Evolutionary conservation across 306 rosid genomes (phyloP).

Genomic region (Fragaria ananassa): DNA sequence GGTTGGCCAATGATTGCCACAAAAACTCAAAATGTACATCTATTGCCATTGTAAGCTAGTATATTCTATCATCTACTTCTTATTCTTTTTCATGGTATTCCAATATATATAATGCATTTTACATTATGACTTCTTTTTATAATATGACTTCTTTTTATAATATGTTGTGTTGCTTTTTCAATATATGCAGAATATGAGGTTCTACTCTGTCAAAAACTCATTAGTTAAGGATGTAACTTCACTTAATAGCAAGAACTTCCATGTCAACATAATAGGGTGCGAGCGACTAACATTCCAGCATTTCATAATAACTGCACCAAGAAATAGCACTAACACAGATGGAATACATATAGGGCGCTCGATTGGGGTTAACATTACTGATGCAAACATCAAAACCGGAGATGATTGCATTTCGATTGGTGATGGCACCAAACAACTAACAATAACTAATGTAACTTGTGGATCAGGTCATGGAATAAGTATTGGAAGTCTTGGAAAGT

Average conservation of each 20-base stretch:
- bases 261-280: background rate
- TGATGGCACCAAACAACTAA: background rate
- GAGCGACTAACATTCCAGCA: background rate
- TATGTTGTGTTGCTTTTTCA: background rate
- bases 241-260: background rate
- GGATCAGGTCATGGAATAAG: background rate
- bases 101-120: too few relatives aligned
- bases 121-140: background rate
- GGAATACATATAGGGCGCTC: background rate
- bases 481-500: background rate
- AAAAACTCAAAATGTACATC: background rate
- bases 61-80: background rate
- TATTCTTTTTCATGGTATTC: too few relatives aligned
- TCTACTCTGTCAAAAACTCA: background rate
- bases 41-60: background rate
- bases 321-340: background rate
- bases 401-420: background rate
- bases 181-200: conserved; percentile 36
- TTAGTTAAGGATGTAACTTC: background rate
- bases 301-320: background rate
- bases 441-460: background rate
- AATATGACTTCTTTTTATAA: background rate
- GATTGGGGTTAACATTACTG: background rate
- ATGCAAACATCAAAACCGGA: background rate
- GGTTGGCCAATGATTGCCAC: conserved; percentile 30